A percentile compares a stretch with the other conserved stretches of the same genome.
Evolutionary conservation across 2,329 filamentous ascomycete genomes (phyloP).

Genomic region (Trichoderma brevicompactum): DNA sequence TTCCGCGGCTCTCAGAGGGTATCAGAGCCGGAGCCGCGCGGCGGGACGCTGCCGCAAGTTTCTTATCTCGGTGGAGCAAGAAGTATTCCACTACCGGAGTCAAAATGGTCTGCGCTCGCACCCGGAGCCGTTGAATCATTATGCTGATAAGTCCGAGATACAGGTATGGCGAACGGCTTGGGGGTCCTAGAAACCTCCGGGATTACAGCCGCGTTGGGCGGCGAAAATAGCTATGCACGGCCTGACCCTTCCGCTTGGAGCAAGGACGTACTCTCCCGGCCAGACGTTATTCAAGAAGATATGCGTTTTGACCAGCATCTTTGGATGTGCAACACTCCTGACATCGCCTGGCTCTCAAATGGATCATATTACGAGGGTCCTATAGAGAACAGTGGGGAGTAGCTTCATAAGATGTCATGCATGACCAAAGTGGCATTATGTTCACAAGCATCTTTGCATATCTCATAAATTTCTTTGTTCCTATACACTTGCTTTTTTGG

Average conservation of each 20-base stretch:
- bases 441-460: not conserved
- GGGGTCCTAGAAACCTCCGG: not conserved
- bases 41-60: conserved; percentile 13
- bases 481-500: too few relatives aligned
- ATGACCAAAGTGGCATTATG: not conserved
- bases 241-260: not conserved
- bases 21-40: conserved; percentile 5
- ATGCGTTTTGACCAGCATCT: not conserved
- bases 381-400: not conserved
- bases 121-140: not conserved
- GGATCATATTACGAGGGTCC: not conserved
- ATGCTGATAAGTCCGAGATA: not conserved
- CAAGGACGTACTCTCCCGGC: not conserved
- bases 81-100: conserved; percentile 2
- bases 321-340: not conserved
- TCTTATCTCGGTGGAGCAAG: conserved; percentile 4
- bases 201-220: not conserved
- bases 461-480: too few relatives aligned
- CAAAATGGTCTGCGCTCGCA: not conserved
- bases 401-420: not conserved
- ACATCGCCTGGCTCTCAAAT: not conserved
- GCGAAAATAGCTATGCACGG: not conserved
- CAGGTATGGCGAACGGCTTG: not conserved
- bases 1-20: conserved; percentile 1
- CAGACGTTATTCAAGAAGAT: not conserved